These are phyloP conservation scores for Curvularia lunata DNA, from an alignment of 2,329 filamentous ascomycete genomes.

Conservation along the genomic window DNA sequence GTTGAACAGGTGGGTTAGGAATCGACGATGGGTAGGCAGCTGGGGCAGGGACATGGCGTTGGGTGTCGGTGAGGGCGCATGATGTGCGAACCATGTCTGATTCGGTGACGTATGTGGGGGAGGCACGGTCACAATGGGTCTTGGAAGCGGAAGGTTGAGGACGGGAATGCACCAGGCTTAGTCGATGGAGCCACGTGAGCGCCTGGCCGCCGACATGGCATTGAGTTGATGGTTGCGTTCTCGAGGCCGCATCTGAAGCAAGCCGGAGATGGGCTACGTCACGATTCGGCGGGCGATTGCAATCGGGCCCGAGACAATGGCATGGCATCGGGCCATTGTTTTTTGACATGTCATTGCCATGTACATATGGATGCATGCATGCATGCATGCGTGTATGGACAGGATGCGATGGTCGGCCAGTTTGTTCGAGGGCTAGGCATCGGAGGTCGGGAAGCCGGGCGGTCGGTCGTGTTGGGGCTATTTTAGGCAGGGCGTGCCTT, in stretches of 20 bases:
- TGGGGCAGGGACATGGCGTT: constrained; percentile 19
- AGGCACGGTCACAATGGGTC: constrained; percentile 11
- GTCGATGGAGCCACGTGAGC: constrained; percentile 25
- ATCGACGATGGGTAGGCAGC: constrained; percentile 36
- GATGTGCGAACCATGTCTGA: background rate
- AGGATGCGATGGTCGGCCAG: background rate
- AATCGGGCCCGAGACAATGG: background rate
- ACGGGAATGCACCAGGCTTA: constrained; percentile 25
- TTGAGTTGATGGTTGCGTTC: background rate
- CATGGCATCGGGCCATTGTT: background rate
- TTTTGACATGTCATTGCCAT: background rate
- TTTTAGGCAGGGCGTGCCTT: constrained; percentile 17
- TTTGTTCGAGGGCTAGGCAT: constrained; percentile 4
- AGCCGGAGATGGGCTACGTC: constrained; percentile 2
- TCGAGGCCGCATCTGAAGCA: constrained; percentile 13
- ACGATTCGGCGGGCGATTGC: background rate
- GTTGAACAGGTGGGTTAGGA: constrained; percentile 44
- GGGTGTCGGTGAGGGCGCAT: constrained; percentile 8
- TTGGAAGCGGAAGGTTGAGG: background rate
- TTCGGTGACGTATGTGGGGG: constrained; percentile 24
- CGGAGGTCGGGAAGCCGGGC: background rate
- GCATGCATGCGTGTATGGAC: background rate
- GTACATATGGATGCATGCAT: background rate
- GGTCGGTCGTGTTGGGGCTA: background rate
- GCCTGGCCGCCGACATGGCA: constrained; percentile 3